Conservation (phyloP, 2,329 filamentous ascomycete species). For the Albophoma yamanashiensis region DNA sequence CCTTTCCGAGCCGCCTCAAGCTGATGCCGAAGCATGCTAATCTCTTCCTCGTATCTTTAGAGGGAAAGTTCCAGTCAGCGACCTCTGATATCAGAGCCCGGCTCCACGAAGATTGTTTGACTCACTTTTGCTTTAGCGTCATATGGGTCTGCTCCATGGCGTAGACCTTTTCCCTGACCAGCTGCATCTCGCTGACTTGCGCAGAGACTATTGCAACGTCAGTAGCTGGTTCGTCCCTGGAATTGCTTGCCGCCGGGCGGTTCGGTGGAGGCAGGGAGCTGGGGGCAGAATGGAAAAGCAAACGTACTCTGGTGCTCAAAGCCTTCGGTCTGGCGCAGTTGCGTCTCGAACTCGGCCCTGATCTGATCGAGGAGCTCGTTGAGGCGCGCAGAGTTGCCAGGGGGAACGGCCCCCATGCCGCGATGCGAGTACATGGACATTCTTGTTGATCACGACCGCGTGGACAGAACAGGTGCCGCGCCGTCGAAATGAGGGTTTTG, state of each 20-base stretch:
- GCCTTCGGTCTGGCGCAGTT: slow-evolving; percentile 69
- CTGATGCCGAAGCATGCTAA: slow-evolving; percentile 75
- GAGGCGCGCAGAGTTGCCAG: slow-evolving; percentile 51
- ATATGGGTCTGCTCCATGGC: slow-evolving; percentile 85
- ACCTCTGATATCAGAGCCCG: background rate
- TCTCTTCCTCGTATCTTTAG: slow-evolving; percentile 90
- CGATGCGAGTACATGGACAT: slow-evolving; percentile 89
- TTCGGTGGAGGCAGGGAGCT: background rate
- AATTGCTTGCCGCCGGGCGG: background rate
- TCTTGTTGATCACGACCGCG: slow-evolving; percentile 5
- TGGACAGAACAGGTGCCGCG: background rate
- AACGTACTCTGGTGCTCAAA: slow-evolving; percentile 87
- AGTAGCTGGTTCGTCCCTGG: background rate
- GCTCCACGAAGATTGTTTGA: slow-evolving; percentile 4
- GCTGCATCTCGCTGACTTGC: slow-evolving; percentile 90
- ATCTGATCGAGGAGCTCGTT: slow-evolving; percentile 89
- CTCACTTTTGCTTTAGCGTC: slow-evolving; percentile 83
- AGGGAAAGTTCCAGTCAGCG: slow-evolving; percentile 4
- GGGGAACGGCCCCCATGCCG: slow-evolving; percentile 64
- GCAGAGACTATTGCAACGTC: slow-evolving; percentile 55
- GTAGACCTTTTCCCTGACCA: slow-evolving; percentile 88
- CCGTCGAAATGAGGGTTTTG: background rate
- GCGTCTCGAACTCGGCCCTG: slow-evolving; percentile 80
- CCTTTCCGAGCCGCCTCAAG: slow-evolving; percentile 65
- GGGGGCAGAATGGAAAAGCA: background rate